A percentile compares a stretch with the other conserved stretches of the same genome.
phyloP scores from a whole-genome alignment of 2,329 filamentous ascomycete species.

The Setomelanomma holmii region DNA sequence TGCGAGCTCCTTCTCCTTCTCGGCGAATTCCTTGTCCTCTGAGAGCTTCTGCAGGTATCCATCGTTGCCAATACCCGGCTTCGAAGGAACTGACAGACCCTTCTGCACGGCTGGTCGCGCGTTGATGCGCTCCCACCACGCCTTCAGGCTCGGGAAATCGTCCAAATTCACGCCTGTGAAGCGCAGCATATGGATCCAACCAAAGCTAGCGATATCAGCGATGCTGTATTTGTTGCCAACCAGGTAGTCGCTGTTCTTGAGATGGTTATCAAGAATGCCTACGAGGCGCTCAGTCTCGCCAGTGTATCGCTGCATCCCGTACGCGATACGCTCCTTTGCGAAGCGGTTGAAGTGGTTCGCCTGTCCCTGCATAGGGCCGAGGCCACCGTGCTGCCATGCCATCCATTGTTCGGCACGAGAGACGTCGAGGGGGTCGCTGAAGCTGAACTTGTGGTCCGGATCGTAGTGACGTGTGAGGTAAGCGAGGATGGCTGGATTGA shows the following conservation, averaged over 20 bases:
- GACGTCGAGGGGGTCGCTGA: conserved; percentile 56
- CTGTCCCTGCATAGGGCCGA: conserved; percentile 54
- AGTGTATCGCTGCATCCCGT: conserved; percentile 55
- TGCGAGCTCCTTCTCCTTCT: conserved; percentile 52
- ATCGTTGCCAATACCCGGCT: conserved; percentile 52
- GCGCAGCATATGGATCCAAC: conserved; percentile 52
- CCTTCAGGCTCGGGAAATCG: conserved; percentile 52
- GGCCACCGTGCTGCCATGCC: conserved; percentile 62
- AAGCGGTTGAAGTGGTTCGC: conserved; percentile 52
- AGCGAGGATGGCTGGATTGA: conserved; percentile 48
- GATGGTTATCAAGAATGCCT: conserved; percentile 54
- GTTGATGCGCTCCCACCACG: conserved; percentile 54
- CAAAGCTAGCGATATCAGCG: conserved; percentile 56
- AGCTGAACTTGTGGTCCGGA: conserved; percentile 55
- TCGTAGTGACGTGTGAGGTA: conserved; percentile 57
- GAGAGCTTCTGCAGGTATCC: conserved; percentile 51
- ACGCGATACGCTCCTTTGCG: conserved; percentile 53
- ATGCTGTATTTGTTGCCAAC: conserved; percentile 56
- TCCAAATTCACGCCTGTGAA: conserved; percentile 53
- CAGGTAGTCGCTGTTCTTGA: conserved; percentile 52
- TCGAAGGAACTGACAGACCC: conserved; percentile 47
- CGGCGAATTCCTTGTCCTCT: conserved; percentile 57
- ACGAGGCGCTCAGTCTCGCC: conserved; percentile 57
- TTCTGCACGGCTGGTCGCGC: conserved; percentile 53
- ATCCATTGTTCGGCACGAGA: conserved; percentile 66